Base-by-base conservation (phyloP, 2,329 filamentous ascomycete species). In the Trichophyton schoenleinii region DNA sequence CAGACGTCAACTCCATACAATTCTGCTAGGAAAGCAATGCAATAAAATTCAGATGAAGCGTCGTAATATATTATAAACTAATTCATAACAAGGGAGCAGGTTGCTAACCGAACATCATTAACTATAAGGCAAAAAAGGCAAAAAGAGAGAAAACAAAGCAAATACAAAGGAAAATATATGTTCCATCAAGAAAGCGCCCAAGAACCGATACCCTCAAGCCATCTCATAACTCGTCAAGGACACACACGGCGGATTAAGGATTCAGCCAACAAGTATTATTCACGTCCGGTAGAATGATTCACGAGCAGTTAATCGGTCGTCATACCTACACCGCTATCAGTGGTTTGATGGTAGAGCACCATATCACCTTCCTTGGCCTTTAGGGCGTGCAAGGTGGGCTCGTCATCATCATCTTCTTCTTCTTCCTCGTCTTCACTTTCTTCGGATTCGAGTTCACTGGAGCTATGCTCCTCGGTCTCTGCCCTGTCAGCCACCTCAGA, bases 241-340 rank as follows among this genome's bases (percentile, higher is more conserved):
- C 63, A 60, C 34, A 57, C 52, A 2, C 60, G 63, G 7, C 65
- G 69, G 42, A 63, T 65, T 18, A n/a, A 44, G 6, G 68, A 62
- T 58, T 72, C 70, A 2, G 67, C 65, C 20, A 9, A 20, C 8
- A 20, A 11, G 20, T 48, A 20, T 7, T 48, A 11, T 42, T 44
- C 42, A 52, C 34, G 20, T 48, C 13, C 20, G 7, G 4, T n/a
- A 20, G 41, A 18, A 20, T 53, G 13, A 38, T 13, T 53, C 49
- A 7, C 22, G 49, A 28, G 3, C 3, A 13, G 8, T 38, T 13
- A 38, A 13, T 38, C 34, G 34, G 34, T 28, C 7, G 49, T 53
- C 49, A 53, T 53, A 34, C 70, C 70, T 22, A 72, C 61, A 11
- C 70, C 70, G 53, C 69, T 71, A 59, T 72, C 70, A 61, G 67